Evolutionary conservation across 257 asterid genomes (phyloP).

Genomic region (Przewalskia tangutica): DNA sequence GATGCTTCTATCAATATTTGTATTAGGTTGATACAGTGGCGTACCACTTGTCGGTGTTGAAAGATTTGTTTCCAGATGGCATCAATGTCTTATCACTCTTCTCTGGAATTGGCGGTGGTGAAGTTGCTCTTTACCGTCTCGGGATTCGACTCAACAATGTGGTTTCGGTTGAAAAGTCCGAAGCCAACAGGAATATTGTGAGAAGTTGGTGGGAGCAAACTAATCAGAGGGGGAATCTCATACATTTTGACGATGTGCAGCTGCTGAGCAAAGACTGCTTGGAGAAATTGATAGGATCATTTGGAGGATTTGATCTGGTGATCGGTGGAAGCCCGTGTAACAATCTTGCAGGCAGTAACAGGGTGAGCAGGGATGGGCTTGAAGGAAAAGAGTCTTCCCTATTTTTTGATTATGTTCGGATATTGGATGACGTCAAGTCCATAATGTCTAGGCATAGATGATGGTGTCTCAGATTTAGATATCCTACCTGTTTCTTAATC

Average conservation of each 20-base stretch:
- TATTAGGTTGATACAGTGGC: slow-evolving; percentile 35
- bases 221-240: slow-evolving; percentile 22
- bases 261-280: slow-evolving; percentile 11
- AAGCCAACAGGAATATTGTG: too few species aligned
- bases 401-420: slow-evolving; percentile 35
- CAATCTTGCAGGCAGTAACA: too few species aligned
- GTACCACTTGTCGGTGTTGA: neutral
- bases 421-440: slow-evolving; percentile 21
- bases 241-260: slow-evolving; percentile 35
- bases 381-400: slow-evolving; percentile 22
- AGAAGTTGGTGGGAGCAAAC: too few species aligned
- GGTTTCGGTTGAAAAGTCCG: slow-evolving; percentile 39
- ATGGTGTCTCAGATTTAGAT: too few species aligned
- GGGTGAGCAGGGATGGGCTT: neutral
- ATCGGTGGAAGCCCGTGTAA: neutral
- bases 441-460: neutral
- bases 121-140: slow-evolving; percentile 56
- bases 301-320: slow-evolving; percentile 46
- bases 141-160: slow-evolving; percentile 43
- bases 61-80: neutral
- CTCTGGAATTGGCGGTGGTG: slow-evolving; percentile 28
- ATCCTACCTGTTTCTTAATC: neutral
- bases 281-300: slow-evolving; percentile 8
- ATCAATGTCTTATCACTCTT: too few species aligned
- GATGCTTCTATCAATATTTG: neutral